Percentiles rank a stretch among this genome's conserved stretches.
phyloP scores from a whole-genome alignment of 108 stramenopile genomes.

The Bacterosira constricta region DNA sequence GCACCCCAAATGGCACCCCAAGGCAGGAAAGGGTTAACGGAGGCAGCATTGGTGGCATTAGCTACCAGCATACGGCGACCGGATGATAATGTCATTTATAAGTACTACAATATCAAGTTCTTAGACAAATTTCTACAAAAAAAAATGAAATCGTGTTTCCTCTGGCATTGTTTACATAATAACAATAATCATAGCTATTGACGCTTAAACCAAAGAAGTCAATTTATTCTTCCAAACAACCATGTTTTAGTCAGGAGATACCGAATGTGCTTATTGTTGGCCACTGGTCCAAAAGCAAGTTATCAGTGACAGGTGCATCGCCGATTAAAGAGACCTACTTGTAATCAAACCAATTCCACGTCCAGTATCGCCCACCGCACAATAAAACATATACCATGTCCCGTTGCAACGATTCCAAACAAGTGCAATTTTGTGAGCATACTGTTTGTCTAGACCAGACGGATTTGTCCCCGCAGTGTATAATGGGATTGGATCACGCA shows the following conservation, averaged over 20 bases:
- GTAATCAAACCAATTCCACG: conserved; percentile 51
- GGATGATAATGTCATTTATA: no score
- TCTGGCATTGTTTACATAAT: no score
- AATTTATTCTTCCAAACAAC: no score
- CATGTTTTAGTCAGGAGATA: background rate
- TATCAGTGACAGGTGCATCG: background rate
- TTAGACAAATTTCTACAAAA: no score
- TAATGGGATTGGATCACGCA: conserved; percentile 27
- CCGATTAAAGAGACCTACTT: conserved; percentile 4
- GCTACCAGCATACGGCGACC: no score
- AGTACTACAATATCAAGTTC: no score
- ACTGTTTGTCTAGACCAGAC: conserved; percentile 38
- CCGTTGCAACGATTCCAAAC: conserved; percentile 14
- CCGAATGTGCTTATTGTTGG: background rate
- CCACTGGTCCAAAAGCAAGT: no score
- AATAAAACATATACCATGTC: conserved; percentile 41
- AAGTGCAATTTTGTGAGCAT: conserved; percentile 48
- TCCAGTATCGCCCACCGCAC: conserved; percentile 44
- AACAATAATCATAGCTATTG: no score
- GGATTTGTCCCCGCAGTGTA: conserved; percentile 37
- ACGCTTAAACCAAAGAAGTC: no score
- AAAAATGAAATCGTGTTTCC: conserved; percentile 86
- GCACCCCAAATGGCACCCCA: conserved; percentile 71
- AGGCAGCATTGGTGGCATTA: no score
- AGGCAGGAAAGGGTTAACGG: conserved; percentile 77